Conservation (phyloP, 495 filamentous ascomycete genomes). For the Tuber calosporum region DNA sequence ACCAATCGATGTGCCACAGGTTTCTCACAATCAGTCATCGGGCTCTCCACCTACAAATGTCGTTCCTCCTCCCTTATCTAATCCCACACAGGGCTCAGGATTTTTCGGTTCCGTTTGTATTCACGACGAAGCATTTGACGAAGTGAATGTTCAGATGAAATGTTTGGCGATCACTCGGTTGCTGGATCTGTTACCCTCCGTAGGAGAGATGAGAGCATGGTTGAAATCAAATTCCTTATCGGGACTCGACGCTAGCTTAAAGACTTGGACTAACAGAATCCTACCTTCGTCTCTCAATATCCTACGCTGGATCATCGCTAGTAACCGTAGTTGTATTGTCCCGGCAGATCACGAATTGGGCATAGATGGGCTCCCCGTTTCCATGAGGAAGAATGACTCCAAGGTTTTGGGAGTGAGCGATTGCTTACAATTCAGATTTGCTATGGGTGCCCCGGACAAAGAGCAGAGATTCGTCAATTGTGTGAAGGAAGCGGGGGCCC, state of each 20-base stretch:
- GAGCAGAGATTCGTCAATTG: conserved; percentile 69
- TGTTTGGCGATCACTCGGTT: conserved; percentile 52
- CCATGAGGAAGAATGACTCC: conserved; percentile 43
- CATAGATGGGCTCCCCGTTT: conserved; percentile 21
- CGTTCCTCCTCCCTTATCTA: background rate
- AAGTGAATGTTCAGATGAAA: conserved; percentile 49
- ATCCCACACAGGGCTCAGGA: conserved; percentile 3
- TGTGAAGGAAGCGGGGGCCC: conserved; percentile 48
- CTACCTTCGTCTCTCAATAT: conserved; percentile 61
- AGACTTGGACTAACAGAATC: conserved; percentile 56
- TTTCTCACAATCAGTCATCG: conserved; percentile 1
- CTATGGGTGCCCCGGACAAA: conserved; percentile 85
- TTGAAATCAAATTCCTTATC: conserved; percentile 45
- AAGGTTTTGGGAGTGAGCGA: conserved; percentile 58
- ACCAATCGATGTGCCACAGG: conserved; percentile 31
- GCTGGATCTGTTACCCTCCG: conserved; percentile 60
- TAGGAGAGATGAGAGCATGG: conserved; percentile 57
- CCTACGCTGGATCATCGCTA: conserved; percentile 84
- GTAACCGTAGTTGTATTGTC: conserved; percentile 79
- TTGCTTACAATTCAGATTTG: conserved; percentile 78
- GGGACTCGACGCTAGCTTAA: conserved; percentile 46
- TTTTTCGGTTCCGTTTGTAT: conserved; percentile 21
- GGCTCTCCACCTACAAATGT: conserved; percentile 10
- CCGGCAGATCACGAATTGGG: conserved; percentile 52
- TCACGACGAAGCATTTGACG: conserved; percentile 55